Conservation (phyloP, 2,329 filamentous ascomycete genomes). For the Juglanconis oblonga region DNA sequence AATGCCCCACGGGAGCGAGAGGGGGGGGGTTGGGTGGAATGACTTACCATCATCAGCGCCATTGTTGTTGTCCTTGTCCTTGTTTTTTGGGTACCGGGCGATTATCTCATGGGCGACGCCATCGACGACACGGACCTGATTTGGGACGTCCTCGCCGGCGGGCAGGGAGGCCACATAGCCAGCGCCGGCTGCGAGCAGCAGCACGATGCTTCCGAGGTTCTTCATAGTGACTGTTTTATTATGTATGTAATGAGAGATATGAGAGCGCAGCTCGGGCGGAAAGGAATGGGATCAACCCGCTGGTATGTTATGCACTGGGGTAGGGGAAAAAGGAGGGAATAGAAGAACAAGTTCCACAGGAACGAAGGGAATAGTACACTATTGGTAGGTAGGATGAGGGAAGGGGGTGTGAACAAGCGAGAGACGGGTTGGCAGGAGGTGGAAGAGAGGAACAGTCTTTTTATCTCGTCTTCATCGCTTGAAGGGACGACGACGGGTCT, state of each 20-base stretch:
- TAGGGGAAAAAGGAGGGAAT: neutral
- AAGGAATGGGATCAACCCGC: slow-evolving; percentile 15
- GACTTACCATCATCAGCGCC: neutral
- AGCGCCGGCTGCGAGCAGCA: slow-evolving; percentile 34
- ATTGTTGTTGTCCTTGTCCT: neutral
- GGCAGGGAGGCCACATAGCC: slow-evolving; percentile 30
- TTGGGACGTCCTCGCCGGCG: slow-evolving; percentile 5
- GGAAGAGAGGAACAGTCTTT: slow-evolving; percentile 2
- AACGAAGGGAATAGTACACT: slow-evolving; percentile 1
- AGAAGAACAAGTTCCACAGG: slow-evolving; percentile 12
- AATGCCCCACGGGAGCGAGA: no score
- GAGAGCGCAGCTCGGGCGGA: slow-evolving; percentile 15
- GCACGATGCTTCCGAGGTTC: slow-evolving; percentile 35
- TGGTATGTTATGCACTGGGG: neutral
- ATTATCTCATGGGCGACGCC: neutral
- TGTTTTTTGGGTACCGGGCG: slow-evolving; percentile 12
- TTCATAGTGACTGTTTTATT: slow-evolving; percentile 33
- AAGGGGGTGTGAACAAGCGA: neutral
- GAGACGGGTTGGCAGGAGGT: neutral
- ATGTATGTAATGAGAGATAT: neutral
- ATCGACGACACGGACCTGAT: neutral
- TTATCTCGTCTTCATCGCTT: slow-evolving; percentile 11
- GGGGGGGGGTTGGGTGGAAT: neutral
- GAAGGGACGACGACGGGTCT: neutral
- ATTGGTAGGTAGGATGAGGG: neutral